Percentiles rank a stretch among this genome's conserved stretches.
Evolutionary conservation across 345 rosid species (phyloP).

Genomic region (Gossypioides kirkii): DNA sequence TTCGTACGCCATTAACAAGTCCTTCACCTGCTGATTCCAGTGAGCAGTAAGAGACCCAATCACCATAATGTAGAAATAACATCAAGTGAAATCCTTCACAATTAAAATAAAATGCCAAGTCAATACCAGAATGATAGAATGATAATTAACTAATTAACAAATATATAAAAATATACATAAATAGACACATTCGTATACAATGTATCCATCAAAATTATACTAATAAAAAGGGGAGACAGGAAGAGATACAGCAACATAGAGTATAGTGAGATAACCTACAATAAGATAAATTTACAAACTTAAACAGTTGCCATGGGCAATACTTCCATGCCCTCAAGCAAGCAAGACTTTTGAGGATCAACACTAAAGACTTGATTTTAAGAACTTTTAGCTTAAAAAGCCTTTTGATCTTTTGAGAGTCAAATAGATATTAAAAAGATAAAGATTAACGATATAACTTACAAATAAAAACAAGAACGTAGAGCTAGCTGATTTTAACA

Average conservation of each 20-base stretch:
- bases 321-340: not conserved
- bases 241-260: not conserved
- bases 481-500: conserved; percentile 5
- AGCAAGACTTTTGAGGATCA: not conserved
- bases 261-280: not conserved
- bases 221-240: not conserved
- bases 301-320: too few species aligned
- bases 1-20: not conserved
- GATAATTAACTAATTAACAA: not conserved
- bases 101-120: not conserved
- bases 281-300: too few species aligned
- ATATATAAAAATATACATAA: not conserved
- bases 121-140: not conserved
- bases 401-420: not conserved
- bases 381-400: not conserved
- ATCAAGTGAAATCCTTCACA: not conserved
- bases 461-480: not conserved
- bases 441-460: not conserved
- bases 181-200: not conserved
- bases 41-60: not conserved
- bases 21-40: not conserved
- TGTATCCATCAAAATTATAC: not conserved
- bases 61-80: not conserved
- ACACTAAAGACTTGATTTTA: not conserved
- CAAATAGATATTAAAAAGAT: not conserved